Evolutionary conservation across 2,329 filamentous ascomycete genomes (phyloP).

Genomic region (Fusarium sulawesiense): DNA sequence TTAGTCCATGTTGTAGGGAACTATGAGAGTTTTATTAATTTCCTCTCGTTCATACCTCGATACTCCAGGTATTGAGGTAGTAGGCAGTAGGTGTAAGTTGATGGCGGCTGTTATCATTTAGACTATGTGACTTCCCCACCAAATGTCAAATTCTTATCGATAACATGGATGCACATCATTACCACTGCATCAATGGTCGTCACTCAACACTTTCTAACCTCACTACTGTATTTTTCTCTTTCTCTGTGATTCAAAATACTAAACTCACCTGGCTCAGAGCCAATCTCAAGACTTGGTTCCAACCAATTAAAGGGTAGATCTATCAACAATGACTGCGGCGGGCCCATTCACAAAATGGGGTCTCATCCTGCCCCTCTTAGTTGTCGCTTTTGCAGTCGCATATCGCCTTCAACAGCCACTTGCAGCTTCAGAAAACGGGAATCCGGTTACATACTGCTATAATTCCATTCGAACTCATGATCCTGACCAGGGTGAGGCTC

Average conservation of each 20-base stretch:
- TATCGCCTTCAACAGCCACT: constrained; percentile 46
- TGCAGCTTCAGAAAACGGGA: constrained; percentile 7
- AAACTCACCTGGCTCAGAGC: neutral
- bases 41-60: neutral
- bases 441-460: constrained; percentile 54
- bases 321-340: constrained; percentile 21
- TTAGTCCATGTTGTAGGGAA: neutral
- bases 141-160: constrained; percentile 30
- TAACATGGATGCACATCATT: constrained; percentile 19
- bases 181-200: constrained; percentile 7
- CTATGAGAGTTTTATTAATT: neutral
- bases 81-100: neutral
- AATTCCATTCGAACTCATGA: constrained; percentile 53
- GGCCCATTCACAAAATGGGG: constrained; percentile 45
- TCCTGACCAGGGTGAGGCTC: constrained; percentile 51
- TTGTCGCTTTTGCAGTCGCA: constrained; percentile 51
- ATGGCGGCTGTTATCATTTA: neutral
- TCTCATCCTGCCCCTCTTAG: constrained; percentile 46
- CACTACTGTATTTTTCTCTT: neutral
- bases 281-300: neutral
- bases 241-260: neutral
- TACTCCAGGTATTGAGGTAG: neutral
- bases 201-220: constrained; percentile 1
- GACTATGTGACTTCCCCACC: constrained; percentile 12
- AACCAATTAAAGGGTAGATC: neutral